Base-by-base conservation (phyloP, 73 alveolate species). In the Paramecium octaurelia region DNA sequence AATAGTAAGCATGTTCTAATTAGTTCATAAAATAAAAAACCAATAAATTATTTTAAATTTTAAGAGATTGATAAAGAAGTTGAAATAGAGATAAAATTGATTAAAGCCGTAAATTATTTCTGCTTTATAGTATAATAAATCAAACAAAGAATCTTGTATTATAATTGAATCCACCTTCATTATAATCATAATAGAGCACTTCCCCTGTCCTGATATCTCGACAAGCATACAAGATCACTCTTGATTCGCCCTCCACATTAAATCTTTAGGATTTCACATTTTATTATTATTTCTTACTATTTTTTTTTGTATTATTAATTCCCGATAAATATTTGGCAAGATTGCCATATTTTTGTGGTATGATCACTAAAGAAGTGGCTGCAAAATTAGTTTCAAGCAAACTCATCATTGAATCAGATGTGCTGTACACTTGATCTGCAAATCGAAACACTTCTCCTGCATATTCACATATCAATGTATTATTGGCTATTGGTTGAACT, bases 401-500 rank as follows among this genome's bases (percentile, higher is more conserved):
- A 92, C 93, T 98, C 99, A 97, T 96, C 58, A 97, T 96, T 0
- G 98, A 96, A 87, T 97, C 99, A 92, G 95, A 95, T 42, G 92
- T 95, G 85, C 93, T 97, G 93, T 96, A 97, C 16, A 97, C 88
- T 29, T 95, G 83, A 58, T 96, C 92, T 59, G 98, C 95, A 43
- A 95, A 92, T 35, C 92, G 92, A 11, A 94, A 76, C 9, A 97
- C 99, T 57, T 96, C 98, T 2, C 99, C 99, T 35, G 94, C 96
- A 94, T 97, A 97, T 92, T 97, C 99, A 85, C 99, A 97, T 16
- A 97, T 92, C 68, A 97, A 83, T 57, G 99, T 96, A 75, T 94
- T 92, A 9, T 93, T 95, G 2, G 94, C 91, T 87, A 97, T 92
- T 83, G 96, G 97, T 70, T 90, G 92, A 27, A 96, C 95, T 27